Conservation (phyloP, 768 basidiomycete genomes). For the Tephrocybe sp. region DNA sequence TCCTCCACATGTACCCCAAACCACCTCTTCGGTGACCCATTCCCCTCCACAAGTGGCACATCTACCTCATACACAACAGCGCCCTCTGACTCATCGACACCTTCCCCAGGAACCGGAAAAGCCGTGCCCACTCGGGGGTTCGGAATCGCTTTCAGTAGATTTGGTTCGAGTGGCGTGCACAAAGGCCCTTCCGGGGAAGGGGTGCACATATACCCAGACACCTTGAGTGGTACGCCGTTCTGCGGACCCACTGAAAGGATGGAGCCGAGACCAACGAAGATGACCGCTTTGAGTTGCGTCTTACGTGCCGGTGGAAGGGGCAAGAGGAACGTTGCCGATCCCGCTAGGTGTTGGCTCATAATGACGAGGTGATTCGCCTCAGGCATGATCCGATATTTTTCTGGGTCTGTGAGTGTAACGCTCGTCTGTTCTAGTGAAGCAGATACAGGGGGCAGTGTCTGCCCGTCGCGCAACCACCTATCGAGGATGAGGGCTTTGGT, state of each 20-base stretch:
- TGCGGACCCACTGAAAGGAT: slow-evolving; percentile 53
- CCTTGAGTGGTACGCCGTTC: slow-evolving; percentile 41
- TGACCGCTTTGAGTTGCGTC: slow-evolving; percentile 36
- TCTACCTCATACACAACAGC: slow-evolving; percentile 62
- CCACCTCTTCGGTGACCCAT: slow-evolving; percentile 28
- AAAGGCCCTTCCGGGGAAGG: slow-evolving; percentile 14
- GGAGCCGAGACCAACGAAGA: slow-evolving; percentile 64
- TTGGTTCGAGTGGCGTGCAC: slow-evolving; percentile 47
- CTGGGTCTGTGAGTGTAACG: slow-evolving; percentile 21
- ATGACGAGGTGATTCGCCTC: slow-evolving; percentile 40
- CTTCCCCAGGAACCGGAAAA: slow-evolving; percentile 70
- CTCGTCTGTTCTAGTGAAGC: slow-evolving; percentile 6
- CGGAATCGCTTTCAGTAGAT: slow-evolving; percentile 61
- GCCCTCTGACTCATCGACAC: slow-evolving; percentile 74
- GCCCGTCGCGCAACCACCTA: slow-evolving; percentile 70
- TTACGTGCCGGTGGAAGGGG: slow-evolving; percentile 34
- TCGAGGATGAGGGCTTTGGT: slow-evolving; percentile 46
- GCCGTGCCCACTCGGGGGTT: slow-evolving; percentile 47
- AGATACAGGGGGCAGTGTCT: slow-evolving; percentile 35
- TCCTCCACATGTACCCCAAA: slow-evolving; percentile 54
- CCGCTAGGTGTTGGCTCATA: slow-evolving; percentile 34
- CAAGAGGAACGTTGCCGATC: slow-evolving; percentile 49
- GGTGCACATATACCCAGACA: slow-evolving; percentile 48
- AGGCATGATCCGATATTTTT: slow-evolving; percentile 37
- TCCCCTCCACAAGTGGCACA: slow-evolving; percentile 21